Evolutionary conservation across 2,329 filamentous ascomycete species (phyloP).

Genomic region (Lecanoromycetidae sp.): DNA sequence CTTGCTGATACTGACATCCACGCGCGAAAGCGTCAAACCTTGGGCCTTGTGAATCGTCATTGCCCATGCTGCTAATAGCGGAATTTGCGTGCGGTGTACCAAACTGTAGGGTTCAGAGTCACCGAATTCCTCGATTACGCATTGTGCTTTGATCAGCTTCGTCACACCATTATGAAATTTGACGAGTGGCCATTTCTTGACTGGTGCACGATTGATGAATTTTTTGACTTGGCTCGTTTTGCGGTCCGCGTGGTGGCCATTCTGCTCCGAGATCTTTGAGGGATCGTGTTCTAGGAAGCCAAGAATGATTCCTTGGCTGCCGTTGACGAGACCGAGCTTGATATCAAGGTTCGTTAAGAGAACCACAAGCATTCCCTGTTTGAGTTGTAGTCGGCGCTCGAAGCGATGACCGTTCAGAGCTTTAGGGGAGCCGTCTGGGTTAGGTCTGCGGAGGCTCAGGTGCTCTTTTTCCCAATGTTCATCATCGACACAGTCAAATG

Average conservation of each 20-base stretch:
- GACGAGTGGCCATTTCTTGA: conserved; percentile 40
- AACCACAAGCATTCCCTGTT: conserved; percentile 41
- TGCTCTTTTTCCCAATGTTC: conserved; percentile 30
- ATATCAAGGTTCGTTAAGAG: conserved; percentile 41
- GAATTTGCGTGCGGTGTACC: conserved; percentile 48
- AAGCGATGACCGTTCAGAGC: conserved; percentile 37
- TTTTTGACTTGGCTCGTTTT: conserved; percentile 28
- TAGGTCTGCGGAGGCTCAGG: not conserved
- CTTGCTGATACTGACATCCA: conserved; percentile 41
- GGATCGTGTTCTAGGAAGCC: no score
- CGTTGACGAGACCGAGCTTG: conserved; percentile 33
- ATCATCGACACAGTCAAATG: conserved; percentile 25
- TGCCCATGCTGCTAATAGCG: conserved; percentile 48
- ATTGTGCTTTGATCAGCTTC: conserved; percentile 40
- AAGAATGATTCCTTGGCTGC: no score
- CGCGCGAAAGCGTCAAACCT: conserved; percentile 49
- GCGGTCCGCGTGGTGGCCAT: conserved; percentile 30
- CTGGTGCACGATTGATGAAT: conserved; percentile 28
- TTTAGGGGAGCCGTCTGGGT: not conserved
- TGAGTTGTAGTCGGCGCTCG: conserved; percentile 34
- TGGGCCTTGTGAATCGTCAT: conserved; percentile 53
- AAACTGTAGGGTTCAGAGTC: conserved; percentile 35
- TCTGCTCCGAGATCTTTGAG: no score
- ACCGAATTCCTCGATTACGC: conserved; percentile 38
- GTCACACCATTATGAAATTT: conserved; percentile 38